phyloP scores from a whole-genome alignment of 768 basidiomycete genomes.

The Chalciporus sphaerocephalus region DNA sequence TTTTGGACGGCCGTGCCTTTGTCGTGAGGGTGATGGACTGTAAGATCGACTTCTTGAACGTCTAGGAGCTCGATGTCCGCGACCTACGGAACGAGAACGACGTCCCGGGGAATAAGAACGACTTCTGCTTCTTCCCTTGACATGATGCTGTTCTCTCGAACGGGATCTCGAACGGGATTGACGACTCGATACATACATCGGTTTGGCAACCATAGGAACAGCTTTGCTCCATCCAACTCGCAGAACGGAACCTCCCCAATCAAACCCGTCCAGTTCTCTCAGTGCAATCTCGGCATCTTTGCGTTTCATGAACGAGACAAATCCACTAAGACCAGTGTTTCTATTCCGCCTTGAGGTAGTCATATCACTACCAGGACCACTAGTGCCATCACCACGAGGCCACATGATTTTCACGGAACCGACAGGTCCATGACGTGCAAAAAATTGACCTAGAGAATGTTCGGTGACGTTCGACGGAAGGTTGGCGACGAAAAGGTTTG shows the following conservation, averaged over 20 bases:
- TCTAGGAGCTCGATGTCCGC: slow-evolving; percentile 21
- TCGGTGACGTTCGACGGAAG: slow-evolving; percentile 86
- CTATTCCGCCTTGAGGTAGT: slow-evolving; percentile 65
- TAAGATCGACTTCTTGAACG: slow-evolving; percentile 27
- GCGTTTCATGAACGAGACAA: slow-evolving; percentile 95
- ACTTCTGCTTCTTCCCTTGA: slow-evolving; percentile 23
- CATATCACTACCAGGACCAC: slow-evolving; percentile 73
- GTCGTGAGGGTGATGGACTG: slow-evolving; percentile 37
- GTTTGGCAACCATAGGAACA: slow-evolving; percentile 75
- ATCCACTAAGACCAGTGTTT: slow-evolving; percentile 82
- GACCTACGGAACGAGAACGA: slow-evolving; percentile 31
- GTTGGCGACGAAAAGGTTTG: slow-evolving; percentile 95
- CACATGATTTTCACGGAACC: slow-evolving; percentile 98
- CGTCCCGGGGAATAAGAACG: slow-evolving; percentile 22
- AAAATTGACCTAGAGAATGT: slow-evolving; percentile 80
- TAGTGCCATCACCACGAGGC: slow-evolving; percentile 77
- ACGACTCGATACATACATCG: slow-evolving; percentile 53
- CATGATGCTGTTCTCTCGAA: slow-evolving; percentile 30
- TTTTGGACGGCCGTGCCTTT: slow-evolving; percentile 46
- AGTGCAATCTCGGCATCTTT: slow-evolving; percentile 87
- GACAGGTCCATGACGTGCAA: slow-evolving; percentile 89
- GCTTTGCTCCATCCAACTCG: slow-evolving; percentile 98
- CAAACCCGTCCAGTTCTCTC: slow-evolving; percentile 85
- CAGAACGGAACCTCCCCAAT: slow-evolving; percentile 88
- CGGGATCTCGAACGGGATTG: slow-evolving; percentile 33